Evolutionary conservation across 352 stramenopile genomes (phyloP).

Genomic region (Globisporangium recalcitrans): DNA sequence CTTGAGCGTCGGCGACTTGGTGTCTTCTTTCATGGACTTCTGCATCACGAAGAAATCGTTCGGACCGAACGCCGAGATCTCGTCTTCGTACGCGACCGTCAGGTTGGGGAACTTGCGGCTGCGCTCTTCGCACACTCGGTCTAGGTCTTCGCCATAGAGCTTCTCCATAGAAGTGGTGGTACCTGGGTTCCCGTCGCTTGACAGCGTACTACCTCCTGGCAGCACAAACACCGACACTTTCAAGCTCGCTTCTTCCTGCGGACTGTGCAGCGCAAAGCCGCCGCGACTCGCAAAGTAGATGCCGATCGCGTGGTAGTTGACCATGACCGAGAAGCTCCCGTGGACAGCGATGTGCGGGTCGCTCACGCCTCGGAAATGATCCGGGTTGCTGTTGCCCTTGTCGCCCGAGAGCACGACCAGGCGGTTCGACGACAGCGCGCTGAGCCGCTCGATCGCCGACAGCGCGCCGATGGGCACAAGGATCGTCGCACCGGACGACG

Average conservation of each 20-base stretch:
- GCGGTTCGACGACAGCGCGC: slow-evolving; percentile 40
- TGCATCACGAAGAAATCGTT: slow-evolving; percentile 96
- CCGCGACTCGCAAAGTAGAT: slow-evolving; percentile 87
- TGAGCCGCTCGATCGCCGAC: slow-evolving; percentile 67
- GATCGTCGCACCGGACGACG: slow-evolving; percentile 66
- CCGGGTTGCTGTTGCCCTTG: slow-evolving; percentile 92
- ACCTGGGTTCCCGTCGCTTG: neutral
- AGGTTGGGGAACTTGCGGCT: slow-evolving; percentile 66
- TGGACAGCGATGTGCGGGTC: slow-evolving; percentile 95
- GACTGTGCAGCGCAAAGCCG: slow-evolving; percentile 91
- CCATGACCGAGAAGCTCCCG: slow-evolving; percentile 93
- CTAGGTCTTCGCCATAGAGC: slow-evolving; percentile 49
- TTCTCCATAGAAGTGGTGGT: slow-evolving; percentile 20
- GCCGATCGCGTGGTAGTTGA: slow-evolving; percentile 94
- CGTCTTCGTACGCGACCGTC: slow-evolving; percentile 72
- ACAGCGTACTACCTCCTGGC: slow-evolving; percentile 16
- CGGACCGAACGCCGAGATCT: slow-evolving; percentile 87
- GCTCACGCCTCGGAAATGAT: slow-evolving; percentile 87
- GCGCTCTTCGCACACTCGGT: slow-evolving; percentile 56
- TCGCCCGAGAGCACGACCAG: slow-evolving; percentile 89
- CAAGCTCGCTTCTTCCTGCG: slow-evolving; percentile 90
- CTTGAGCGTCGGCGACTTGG: slow-evolving; percentile 76
- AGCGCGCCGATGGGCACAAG: slow-evolving; percentile 91
- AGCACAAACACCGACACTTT: slow-evolving; percentile 89
- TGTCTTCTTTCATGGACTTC: slow-evolving; percentile 82